phyloP scores from a whole-genome alignment of 2,329 filamentous ascomycete species.

The Ophiostoma montium region DNA sequence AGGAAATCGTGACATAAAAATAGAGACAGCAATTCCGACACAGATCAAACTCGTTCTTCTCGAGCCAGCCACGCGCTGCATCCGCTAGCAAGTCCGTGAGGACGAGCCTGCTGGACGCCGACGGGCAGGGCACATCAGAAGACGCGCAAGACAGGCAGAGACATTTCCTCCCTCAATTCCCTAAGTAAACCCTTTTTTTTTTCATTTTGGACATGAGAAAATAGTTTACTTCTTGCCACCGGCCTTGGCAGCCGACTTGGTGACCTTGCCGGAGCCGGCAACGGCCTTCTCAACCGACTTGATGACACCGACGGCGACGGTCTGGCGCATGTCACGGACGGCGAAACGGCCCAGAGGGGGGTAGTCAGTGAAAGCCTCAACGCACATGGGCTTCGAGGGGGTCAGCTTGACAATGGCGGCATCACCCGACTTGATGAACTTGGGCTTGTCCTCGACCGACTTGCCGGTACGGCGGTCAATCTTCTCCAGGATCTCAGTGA shows the following conservation, averaged over 20 bases:
- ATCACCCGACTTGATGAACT: constrained; percentile 99
- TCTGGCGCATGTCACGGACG: constrained; percentile 95
- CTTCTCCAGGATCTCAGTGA: constrained; percentile 98
- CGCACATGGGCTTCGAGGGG: constrained; percentile 99
- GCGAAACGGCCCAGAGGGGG: constrained; percentile 99
- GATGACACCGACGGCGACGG: constrained; percentile 89
- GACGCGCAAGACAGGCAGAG: neutral
- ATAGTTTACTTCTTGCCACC: constrained; percentile 52
- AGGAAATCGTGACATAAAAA: constrained; percentile 2
- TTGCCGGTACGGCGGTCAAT: constrained; percentile 99
- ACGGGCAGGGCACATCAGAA: neutral
- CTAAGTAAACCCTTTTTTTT: neutral
- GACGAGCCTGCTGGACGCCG: neutral
- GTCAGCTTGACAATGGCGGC: constrained; percentile 99
- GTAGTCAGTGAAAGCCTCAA: constrained; percentile 99
- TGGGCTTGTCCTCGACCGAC: constrained; percentile 78
- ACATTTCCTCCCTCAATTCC: neutral
- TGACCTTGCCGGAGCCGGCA: constrained; percentile 47
- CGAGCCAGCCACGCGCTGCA: neutral
- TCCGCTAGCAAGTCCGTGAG: neutral
- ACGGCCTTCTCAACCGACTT: constrained; percentile 64
- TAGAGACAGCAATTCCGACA: neutral
- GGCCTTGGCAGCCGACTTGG: constrained; percentile 61
- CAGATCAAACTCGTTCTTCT: neutral
- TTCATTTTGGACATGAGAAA: neutral